Evolutionary conservation across 2,329 filamentous ascomycete genomes (phyloP), one percentile per base, ranked within the genome.

Genomic region (Aspergillus amoenus): DNA sequence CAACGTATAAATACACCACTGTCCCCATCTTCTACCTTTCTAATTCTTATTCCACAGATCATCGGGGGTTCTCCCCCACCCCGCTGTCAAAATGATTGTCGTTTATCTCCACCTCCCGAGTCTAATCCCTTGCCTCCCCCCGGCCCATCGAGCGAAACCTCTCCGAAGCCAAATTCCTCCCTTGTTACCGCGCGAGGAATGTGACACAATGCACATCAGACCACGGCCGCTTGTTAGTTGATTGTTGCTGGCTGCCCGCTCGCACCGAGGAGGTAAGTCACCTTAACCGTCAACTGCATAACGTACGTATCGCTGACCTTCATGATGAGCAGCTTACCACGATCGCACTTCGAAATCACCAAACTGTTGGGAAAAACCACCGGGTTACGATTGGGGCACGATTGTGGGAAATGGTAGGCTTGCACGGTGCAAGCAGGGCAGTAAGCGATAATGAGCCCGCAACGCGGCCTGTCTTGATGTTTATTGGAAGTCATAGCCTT

Each of bases 371-470:
- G 24, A 7, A 44, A n/a, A 13, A 4, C 37, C 2, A 30, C 37
- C 15, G 15, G 8, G 3, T 40, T 18, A 18, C 18, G 18, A 18
- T 18, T 18, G 18, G 18, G 18, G 18, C 18, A 18, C 18, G 2
- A 18, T 18, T 2, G 18, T 18, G 18, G 18, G 2, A 2, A 18
- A 18, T 47, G 6, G 45, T 47, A 47, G 8, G n/a, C 45, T 47
- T 13, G 15, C n/a, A 15, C 45, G 45, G 45, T 47, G 45, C 45
- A 47, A 47, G 45, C 45, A 47, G 45, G 45, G 45, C 45, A 47
- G 45, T 27, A 47, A 47, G 45, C 45, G 45, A 30, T 27, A 47
- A 47, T 47, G 45, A 47, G 45, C 24, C 18, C 3, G 30, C 27
- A 47, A 47, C 3, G 15, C 4, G n/a, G n/a, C 24, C 17, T 6